Evolutionary conservation across 78 protist species (phyloP), one percentile per base, ranked within the genome.

Genomic region (Chrysochromulina tobinii): DNA sequence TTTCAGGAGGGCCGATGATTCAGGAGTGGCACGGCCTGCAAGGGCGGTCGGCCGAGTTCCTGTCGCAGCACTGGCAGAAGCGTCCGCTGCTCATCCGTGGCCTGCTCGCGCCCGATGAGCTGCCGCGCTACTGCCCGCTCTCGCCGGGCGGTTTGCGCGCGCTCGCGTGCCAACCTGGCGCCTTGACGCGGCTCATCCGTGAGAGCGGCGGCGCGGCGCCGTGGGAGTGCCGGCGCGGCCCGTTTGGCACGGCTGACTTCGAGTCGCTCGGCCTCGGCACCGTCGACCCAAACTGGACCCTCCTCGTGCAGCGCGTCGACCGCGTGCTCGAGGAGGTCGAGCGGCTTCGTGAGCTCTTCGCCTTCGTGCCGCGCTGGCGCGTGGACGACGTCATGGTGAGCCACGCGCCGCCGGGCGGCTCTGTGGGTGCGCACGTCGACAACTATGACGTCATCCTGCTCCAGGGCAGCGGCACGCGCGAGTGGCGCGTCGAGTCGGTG

Each of bases 371-470:
- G 8, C 59, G 61, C 27, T 79, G 87, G 87, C 61, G 87, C 18
- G 0, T 54, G 50, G 64, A 79, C 50, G 87, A 79, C 38, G 87
- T 79, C 23, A 79, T 79, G 87, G 87, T 79, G 14, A 11, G 25
- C 15, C 54, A 79, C 61, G 87, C 87, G 14, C 20, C 51, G 12
- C 25, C 64, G 5, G 64, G 61, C 17, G 57, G 87, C 17, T 54
- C 59, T 3, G n/a, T 79, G 14, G 87, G 87, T 17, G 87, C 87
- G 64, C 87, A 79, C 87, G 3, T 25, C 50, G 87, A 79, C 87
- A 79, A 79, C 87, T 79, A 54, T 9, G 87, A 79, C 61, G 87
- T 79, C 64, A 23, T 79, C 64, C 48, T 79, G 23, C 50, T 79
- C 48, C 87, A 79, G 59, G 79, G 79, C 17, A 0, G 27, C 27